Conservation (phyloP, 2,329 filamentous ascomycete genomes). For the Coniella vitis region DNA sequence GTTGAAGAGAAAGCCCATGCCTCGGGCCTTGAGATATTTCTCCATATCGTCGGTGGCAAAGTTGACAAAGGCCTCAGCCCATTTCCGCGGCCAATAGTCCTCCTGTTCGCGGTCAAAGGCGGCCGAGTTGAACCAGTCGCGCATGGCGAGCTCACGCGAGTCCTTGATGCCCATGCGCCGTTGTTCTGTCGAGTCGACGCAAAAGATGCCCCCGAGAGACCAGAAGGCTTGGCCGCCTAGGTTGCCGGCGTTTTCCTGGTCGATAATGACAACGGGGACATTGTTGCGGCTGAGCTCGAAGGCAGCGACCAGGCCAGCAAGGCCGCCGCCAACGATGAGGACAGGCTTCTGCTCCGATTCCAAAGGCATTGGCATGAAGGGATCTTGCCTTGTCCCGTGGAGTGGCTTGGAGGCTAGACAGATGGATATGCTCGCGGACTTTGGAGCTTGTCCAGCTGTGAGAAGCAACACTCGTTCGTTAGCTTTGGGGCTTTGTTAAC, state of each 20-base stretch:
- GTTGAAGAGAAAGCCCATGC: conserved; percentile 45
- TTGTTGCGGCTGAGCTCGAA: conserved; percentile 46
- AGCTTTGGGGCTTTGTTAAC: no score
- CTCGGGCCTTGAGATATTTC: conserved; percentile 45
- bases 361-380: conserved; percentile 4
- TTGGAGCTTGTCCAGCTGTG: no score
- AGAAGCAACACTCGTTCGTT: no score
- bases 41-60: conserved; percentile 55
- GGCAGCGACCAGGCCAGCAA: conserved; percentile 54
- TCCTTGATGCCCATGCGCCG: conserved; percentile 52
- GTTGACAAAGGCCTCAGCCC: conserved; percentile 59
- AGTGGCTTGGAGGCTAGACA: no score
- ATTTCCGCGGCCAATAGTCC: conserved; percentile 51
- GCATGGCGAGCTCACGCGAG: conserved; percentile 48
- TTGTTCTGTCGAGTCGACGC: conserved; percentile 51
- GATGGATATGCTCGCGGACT: no score
- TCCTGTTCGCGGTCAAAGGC: conserved; percentile 50
- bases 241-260: conserved; percentile 51
- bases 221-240: conserved; percentile 58
- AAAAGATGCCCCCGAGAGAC: conserved; percentile 56
- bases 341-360: conserved; percentile 30
- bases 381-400: neutral
- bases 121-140: conserved; percentile 53
- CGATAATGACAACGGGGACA: conserved; percentile 45
- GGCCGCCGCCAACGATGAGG: conserved; percentile 50